phyloP scores from a whole-genome alignment of 257 asterid genomes.

The Phtheirospermum japonicum region DNA sequence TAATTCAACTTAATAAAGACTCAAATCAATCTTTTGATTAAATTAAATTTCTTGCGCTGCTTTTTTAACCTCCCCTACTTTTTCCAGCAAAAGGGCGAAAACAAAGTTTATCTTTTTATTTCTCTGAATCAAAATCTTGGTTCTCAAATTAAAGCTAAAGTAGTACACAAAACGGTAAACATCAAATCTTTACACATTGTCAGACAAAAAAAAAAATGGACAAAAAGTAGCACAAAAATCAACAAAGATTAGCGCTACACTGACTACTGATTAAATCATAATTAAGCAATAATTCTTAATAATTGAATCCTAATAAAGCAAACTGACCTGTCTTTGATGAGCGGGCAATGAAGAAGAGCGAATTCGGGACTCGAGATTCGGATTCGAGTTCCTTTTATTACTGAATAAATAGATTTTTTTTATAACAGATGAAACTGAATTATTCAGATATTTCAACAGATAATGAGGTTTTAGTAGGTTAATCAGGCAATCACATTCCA shows the following conservation, averaged over 20 bases:
- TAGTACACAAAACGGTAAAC: slow-evolving; percentile 11
- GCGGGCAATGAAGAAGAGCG: slow-evolving; percentile 24
- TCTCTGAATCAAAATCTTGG: slow-evolving; percentile 24
- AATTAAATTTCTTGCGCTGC: slow-evolving; percentile 27
- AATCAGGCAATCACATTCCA: slow-evolving; percentile 10
- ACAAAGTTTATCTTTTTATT: slow-evolving; percentile 27
- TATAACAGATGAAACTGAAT: neutral
- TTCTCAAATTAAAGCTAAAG: slow-evolving; percentile 14
- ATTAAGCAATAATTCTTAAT: slow-evolving; percentile 16
- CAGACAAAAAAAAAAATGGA: slow-evolving; percentile 13
- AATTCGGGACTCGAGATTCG: slow-evolving; percentile 32
- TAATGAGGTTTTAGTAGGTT: neutral
- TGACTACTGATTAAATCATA: slow-evolving; percentile 15
- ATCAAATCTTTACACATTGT: slow-evolving; percentile 17
- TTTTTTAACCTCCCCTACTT: slow-evolving; percentile 15
- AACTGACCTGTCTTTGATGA: slow-evolving; percentile 36
- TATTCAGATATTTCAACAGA: neutral
- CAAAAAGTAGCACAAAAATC: slow-evolving; percentile 14
- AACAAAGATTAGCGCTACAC: slow-evolving; percentile 15
- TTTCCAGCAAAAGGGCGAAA: slow-evolving; percentile 24
- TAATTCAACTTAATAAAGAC: slow-evolving; percentile 25
- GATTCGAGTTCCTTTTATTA: slow-evolving; percentile 21
- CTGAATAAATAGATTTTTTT: neutral
- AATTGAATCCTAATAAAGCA: slow-evolving; percentile 25
- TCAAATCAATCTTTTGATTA: slow-evolving; percentile 1